A percentile compares a stretch with the other conserved stretches of the same genome.
Conservation (phyloP, 1,139 yeast genomes). For the Citeromyces hawaiiensis region DNA sequence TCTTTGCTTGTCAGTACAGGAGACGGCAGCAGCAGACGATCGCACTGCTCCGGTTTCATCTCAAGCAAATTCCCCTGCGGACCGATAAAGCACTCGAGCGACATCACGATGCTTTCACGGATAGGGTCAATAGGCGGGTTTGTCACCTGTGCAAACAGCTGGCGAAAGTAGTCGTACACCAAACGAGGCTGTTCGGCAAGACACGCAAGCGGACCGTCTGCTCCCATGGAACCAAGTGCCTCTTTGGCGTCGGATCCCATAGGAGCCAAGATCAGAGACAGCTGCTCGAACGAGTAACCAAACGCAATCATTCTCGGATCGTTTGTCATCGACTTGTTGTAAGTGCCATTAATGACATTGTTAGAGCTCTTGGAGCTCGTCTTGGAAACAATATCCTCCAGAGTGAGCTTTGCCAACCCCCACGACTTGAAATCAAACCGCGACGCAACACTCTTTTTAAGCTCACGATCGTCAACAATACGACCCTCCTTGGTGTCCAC, state of each 20-base stretch:
- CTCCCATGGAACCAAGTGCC: conserved; percentile 97
- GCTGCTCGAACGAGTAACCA: conserved; percentile 89
- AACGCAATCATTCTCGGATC: conserved; percentile 81
- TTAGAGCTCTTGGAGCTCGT: conserved; percentile 14
- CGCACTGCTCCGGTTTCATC: conserved; percentile 86
- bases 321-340: conserved; percentile 40
- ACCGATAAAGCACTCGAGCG: conserved; percentile 91
- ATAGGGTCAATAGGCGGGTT: conserved; percentile 98
- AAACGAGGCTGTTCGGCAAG: conserved; percentile 85
- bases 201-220: conserved; percentile 95
- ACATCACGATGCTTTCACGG: conserved; percentile 94
- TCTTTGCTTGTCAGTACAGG: conserved; percentile 73
- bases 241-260: conserved; percentile 91
- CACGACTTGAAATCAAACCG: conserved; percentile 89
- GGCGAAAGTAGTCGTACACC: conserved; percentile 88
- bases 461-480: conserved; percentile 84
- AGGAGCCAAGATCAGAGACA: conserved; percentile 72
- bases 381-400: not conserved
- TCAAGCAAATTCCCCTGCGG: conserved; percentile 95
- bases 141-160: conserved; percentile 95
- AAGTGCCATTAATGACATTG: conserved; percentile 26
- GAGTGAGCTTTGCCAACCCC: conserved; percentile 55
- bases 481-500: conserved; percentile 91
- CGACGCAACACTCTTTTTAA: conserved; percentile 70
- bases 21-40: conserved; percentile 68